phyloP scores from a whole-genome alignment of 2,329 filamentous ascomycete genomes.

The Apiospora rasikravindrae region DNA sequence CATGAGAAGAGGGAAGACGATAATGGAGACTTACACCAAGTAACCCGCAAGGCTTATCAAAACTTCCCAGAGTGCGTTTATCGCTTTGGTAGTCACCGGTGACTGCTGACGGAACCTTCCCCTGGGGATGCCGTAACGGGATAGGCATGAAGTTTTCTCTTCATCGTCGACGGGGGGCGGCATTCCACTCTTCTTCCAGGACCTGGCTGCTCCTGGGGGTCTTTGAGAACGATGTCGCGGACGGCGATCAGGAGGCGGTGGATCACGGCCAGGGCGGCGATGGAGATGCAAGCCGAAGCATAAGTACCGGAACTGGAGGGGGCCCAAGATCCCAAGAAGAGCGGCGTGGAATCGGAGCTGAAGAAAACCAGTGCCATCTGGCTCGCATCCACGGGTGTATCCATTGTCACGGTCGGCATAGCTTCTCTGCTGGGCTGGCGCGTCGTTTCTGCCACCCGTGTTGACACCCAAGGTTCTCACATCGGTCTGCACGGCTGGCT shows the following conservation, averaged over 20 bases:
- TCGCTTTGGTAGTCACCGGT: conserved; percentile 39
- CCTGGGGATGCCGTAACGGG: neutral
- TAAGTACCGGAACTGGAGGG: conserved; percentile 61
- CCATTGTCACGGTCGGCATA: too few relatives aligned
- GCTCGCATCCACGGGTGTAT: too few relatives aligned
- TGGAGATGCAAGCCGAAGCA: conserved; percentile 70
- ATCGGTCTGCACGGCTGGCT: too few relatives aligned
- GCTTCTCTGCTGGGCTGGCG: too few relatives aligned
- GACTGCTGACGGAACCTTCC: neutral
- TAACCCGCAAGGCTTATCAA: conserved; percentile 64
- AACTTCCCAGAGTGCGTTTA: conserved; percentile 59
- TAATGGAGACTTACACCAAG: conserved; percentile 60
- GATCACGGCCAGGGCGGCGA: conserved; percentile 63
- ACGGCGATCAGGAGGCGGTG: conserved; percentile 60
- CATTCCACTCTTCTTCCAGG: neutral
- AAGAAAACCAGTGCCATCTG: conserved; percentile 44
- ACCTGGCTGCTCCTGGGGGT: neutral
- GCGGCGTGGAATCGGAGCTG: conserved; percentile 57
- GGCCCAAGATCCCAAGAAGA: conserved; percentile 64
- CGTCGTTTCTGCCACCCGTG: too few relatives aligned
- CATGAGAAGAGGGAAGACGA: too few relatives aligned
- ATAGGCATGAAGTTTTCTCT: neutral
- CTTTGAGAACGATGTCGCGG: conserved; percentile 39
- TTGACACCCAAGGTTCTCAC: too few relatives aligned
- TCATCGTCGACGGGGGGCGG: neutral